Evolutionary conservation across 495 filamentous ascomycete species (phyloP).

Genomic region (Thozetella sp.): DNA sequence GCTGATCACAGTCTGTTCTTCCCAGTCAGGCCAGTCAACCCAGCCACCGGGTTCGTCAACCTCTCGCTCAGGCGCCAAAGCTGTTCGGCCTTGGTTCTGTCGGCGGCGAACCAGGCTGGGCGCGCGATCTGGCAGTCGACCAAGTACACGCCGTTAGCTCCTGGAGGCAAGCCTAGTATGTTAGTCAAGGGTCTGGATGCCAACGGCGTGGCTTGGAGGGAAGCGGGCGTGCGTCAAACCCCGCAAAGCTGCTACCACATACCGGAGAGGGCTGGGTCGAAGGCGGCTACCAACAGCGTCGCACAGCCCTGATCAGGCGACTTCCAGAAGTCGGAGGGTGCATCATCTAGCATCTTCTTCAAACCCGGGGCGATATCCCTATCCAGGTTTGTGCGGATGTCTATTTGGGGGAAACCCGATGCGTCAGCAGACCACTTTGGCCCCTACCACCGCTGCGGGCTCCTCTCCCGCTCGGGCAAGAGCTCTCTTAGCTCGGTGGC

Average conservation of each 20-base stretch:
- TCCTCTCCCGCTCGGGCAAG: too few species aligned
- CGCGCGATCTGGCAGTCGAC: conserved; percentile 7
- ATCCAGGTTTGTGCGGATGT: conserved; percentile 5
- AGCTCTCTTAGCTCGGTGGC: too few species aligned
- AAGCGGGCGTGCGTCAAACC: conserved; percentile 1
- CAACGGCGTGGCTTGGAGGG: conserved; percentile 4
- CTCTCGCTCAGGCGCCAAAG: conserved; percentile 11
- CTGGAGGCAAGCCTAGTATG: conserved; percentile 7
- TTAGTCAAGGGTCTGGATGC: conserved; percentile 12
- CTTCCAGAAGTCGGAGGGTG: conserved; percentile 6
- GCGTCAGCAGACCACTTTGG: too few species aligned
- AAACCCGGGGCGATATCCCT: conserved; percentile 6
- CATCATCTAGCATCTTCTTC: conserved; percentile 8
- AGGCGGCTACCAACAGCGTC: conserved; percentile 14
- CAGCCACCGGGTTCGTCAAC: conserved; percentile 5
- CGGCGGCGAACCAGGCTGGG: conserved; percentile 4
- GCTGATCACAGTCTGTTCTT: background rate
- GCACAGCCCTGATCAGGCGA: conserved; percentile 16
- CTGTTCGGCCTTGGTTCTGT: conserved; percentile 4
- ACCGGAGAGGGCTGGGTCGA: conserved; percentile 17
- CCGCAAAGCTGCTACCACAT: conserved; percentile 15
- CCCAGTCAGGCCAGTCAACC: too few species aligned
- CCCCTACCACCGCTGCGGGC: too few species aligned
- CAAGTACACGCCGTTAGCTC: conserved; percentile 4
- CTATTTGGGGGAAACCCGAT: conserved; percentile 5